Base-by-base conservation (phyloP, 192 early-diverging fungal species). In the Glomus cerebriforme region DNA sequence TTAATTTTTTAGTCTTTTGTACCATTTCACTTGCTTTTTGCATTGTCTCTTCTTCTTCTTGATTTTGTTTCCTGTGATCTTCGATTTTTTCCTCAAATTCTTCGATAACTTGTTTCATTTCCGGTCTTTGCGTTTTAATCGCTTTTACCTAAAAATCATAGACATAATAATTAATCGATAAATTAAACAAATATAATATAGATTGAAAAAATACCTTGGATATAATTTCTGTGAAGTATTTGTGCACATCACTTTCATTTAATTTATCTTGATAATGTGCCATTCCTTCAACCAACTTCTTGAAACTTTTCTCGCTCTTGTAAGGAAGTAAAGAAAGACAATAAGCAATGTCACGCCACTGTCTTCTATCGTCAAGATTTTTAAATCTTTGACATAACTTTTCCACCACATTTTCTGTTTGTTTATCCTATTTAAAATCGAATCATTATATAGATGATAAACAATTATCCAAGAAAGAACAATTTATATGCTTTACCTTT, bases 381-480 rank as follows among this genome's bases (percentile, higher is more conserved):
- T 92, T 90, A 86, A 99, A 98, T 35, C 98, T 91, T 73, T 94
- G 88, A 86, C 97, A 99, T 32, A 99, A 88, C 85, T 99, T 99
- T 62, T 99, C 97, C 12, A 95, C 91, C 54, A 99, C 92, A 79
- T 94, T 96, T 74, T 99, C 98, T 26, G 92, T 92, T 84, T 98
- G 97, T 64, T 94, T 91, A 71, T 98, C 98, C 92, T 97, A 84
- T 54, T 83, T 13, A 64, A 59, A 59, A 81, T 45, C 85, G 59
- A 70, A 31, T 8, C 9, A 24, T 26, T 70, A 39, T 13, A 39
- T 39, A n/a, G 43, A 39, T 24, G 4, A 9, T 26, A 22, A 7
- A 9, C 19, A 10, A n/a, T 7, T 27, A 19, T 34, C 22, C 24
- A 59, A 65, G 5, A 13, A 47, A 45, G 24, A 47, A 45, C 27